These are phyloP conservation scores for Fusarium udum DNA, from an alignment of 2,329 filamentous ascomycete genomes.

Conservation along the genomic window DNA sequence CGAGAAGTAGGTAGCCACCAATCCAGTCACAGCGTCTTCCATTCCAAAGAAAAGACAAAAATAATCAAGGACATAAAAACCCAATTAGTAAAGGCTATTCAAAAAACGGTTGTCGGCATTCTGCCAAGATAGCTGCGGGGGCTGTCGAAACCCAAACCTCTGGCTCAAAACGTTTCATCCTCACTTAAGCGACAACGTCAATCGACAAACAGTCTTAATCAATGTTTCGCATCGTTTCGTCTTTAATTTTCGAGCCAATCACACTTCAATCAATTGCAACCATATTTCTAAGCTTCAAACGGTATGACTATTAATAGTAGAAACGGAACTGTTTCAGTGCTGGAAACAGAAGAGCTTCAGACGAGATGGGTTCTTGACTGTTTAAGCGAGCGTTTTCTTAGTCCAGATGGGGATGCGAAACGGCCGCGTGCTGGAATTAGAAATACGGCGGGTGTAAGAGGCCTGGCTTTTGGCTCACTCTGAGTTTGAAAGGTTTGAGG, in stretches of 20 bases:
- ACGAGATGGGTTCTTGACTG: not conserved
- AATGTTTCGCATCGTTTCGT: not conserved
- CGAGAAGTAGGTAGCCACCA: accelerated
- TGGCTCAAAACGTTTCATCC: not conserved
- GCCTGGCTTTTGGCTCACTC: accelerated
- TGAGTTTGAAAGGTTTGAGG: not conserved
- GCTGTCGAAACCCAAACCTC: not conserved
- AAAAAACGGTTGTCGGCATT: not conserved
- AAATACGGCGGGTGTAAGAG: accelerated
- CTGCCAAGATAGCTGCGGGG: not conserved
- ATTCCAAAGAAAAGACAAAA: not conserved
- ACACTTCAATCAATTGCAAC: accelerated
- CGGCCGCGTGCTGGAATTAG: not conserved
- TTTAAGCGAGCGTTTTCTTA: not conserved
- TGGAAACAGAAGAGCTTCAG: not conserved
- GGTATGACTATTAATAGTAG: conserved; percentile 1
- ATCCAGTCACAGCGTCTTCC: accelerated
- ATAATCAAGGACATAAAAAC: accelerated
- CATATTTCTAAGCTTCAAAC: not conserved
- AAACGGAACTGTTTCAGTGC: conserved; percentile 1
- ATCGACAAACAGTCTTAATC: not conserved
- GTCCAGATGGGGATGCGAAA: not conserved
- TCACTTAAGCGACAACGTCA: not conserved
- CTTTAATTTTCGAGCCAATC: not conserved
- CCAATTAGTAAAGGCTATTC: not conserved